Evolutionary conservation across 2,329 filamentous ascomycete genomes (phyloP).

Genomic region (Aspergillus neotritici): DNA sequence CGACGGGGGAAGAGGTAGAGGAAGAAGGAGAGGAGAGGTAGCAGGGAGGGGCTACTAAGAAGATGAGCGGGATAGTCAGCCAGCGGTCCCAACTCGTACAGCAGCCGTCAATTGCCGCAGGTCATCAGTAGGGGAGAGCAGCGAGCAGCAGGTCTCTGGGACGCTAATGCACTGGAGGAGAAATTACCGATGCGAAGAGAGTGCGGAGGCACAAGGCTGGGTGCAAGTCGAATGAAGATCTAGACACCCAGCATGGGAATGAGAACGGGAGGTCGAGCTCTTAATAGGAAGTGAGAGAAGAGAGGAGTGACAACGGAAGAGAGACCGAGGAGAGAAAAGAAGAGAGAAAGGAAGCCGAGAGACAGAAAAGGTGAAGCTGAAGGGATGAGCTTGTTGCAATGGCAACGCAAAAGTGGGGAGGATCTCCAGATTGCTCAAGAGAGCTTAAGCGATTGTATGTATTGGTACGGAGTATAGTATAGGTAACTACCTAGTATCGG

Average conservation of each 20-base stretch:
- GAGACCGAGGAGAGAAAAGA: constrained; percentile 18
- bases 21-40: constrained; percentile 8
- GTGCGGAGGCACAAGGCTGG: constrained; percentile 8
- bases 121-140: constrained; percentile 7
- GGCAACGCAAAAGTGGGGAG: constrained; percentile 38
- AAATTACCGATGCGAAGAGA: constrained; percentile 18
- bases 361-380: constrained; percentile 36
- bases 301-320: constrained; percentile 8
- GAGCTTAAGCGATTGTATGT: constrained; percentile 18
- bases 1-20: constrained; percentile 3
- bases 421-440: constrained; percentile 31
- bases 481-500: constrained; percentile 1
- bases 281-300: constrained; percentile 18
- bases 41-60: constrained; percentile 11
- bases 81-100: neutral
- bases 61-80: constrained; percentile 4
- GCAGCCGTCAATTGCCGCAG: neutral
- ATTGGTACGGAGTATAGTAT: neutral
- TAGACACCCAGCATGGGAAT: constrained; percentile 13
- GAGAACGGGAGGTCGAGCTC: constrained; percentile 11
- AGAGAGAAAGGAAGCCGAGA: constrained; percentile 23
- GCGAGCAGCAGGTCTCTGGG: constrained; percentile 10
- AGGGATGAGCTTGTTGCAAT: constrained; percentile 39
- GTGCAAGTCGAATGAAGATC: constrained; percentile 9
- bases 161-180: constrained; percentile 17